phyloP scores from a whole-genome alignment of 164 flowering plant genomes.

The Santalum album region DNA sequence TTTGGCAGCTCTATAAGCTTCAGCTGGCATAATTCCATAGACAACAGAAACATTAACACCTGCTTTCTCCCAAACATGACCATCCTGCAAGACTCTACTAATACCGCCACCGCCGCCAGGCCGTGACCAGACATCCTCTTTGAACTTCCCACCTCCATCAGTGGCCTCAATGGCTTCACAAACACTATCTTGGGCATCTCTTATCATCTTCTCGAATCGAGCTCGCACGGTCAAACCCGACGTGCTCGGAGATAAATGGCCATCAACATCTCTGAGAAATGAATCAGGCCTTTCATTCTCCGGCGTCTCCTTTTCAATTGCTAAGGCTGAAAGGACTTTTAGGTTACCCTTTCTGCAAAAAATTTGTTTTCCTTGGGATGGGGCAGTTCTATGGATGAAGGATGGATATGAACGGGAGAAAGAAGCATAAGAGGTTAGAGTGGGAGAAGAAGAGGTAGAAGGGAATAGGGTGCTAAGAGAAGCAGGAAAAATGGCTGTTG shows the following conservation, averaged over 20 bases:
- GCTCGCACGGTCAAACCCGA: constrained; percentile 38
- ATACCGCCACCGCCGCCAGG: constrained; percentile 97
- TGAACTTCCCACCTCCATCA: constrained; percentile 67
- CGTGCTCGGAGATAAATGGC: constrained; percentile 6
- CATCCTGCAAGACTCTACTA: constrained; percentile 88
- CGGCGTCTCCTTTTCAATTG: constrained; percentile 77
- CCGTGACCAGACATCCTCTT: constrained; percentile 95
- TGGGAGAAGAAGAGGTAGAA: neutral
- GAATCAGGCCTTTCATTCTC: constrained; percentile 61
- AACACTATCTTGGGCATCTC: constrained; percentile 75
- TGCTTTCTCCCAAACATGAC: constrained; percentile 88
- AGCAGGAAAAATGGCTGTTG: neutral
- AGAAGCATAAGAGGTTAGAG: neutral
- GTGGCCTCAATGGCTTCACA: constrained; percentile 66
- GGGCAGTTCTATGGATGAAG: neutral
- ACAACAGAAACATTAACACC: constrained; percentile 97
- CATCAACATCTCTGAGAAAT: constrained; percentile 59
- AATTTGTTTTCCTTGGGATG: neutral
- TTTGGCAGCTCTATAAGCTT: constrained; percentile 92
- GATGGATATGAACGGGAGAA: neutral
- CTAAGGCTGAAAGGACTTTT: constrained; percentile 22
- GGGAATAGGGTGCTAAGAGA: neutral
- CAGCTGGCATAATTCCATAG: constrained; percentile 96
- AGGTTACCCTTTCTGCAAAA: constrained; percentile 1
- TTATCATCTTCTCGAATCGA: constrained; percentile 89